These are phyloP conservation scores for Paspalum notatum DNA, from an alignment of 176 grass and related monocot genomes.

Conservation along the genomic window DNA sequence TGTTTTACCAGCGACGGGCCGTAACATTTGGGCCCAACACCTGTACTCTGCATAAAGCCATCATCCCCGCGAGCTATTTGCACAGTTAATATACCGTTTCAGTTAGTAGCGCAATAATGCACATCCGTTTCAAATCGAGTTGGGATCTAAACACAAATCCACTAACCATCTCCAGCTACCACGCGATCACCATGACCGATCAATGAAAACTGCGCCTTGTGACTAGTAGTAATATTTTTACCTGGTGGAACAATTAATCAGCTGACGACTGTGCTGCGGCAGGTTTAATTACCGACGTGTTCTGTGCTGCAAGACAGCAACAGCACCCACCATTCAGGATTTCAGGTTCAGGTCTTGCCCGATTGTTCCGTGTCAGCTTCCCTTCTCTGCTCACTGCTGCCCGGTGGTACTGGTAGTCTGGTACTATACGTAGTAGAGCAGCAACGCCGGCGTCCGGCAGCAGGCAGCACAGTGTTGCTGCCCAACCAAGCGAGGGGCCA, in stretches of 20 bases:
- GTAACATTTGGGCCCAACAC: not conserved
- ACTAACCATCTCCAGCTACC: not conserved
- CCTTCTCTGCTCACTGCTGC: not conserved
- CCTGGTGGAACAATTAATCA: too few species aligned
- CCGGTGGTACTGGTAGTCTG: not conserved
- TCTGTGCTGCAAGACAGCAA: too few species aligned
- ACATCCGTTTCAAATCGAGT: constrained; percentile 5
- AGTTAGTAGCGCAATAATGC: not conserved
- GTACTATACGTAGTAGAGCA: too few species aligned
- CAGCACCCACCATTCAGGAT: not conserved
- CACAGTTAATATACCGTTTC: not conserved
- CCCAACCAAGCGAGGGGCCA: constrained; percentile 39
- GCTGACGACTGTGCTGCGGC: too few species aligned
- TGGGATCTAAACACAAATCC: not conserved
- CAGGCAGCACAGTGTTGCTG: constrained; percentile 4
- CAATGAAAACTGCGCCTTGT: not conserved
- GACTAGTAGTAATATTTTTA: too few species aligned
- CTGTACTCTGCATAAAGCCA: not conserved
- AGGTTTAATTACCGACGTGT: too few species aligned
- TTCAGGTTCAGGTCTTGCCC: not conserved
- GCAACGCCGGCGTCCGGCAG: not conserved
- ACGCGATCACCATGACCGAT: not conserved
- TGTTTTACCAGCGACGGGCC: not conserved
- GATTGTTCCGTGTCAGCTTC: not conserved
- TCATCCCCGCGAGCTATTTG: not conserved